Evolutionary conservation across 352 stramenopile genomes (phyloP).

Genomic region (Phytophthora vignae): DNA sequence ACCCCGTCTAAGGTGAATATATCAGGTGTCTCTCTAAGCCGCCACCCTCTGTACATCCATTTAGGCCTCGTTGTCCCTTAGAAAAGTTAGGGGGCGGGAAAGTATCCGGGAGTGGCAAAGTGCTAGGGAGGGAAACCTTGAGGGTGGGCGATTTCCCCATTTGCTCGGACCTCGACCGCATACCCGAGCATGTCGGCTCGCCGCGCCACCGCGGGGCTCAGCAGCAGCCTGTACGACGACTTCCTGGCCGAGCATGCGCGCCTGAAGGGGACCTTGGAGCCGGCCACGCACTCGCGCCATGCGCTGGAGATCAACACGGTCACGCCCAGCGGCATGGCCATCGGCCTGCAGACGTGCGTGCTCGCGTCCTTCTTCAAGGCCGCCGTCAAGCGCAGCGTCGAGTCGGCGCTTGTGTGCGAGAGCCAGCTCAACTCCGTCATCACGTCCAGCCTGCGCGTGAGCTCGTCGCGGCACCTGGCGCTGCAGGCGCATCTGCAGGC

Average conservation of each 20-base stretch:
- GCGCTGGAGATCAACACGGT: constrained; percentile 55
- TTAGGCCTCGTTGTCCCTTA: no score
- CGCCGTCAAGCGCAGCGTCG: constrained; percentile 71
- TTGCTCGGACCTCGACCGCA: no score
- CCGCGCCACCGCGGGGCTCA: constrained; percentile 55
- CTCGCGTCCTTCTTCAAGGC: constrained; percentile 78
- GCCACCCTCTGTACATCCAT: no score
- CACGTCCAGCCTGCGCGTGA: constrained; percentile 67
- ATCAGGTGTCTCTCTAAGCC: no score
- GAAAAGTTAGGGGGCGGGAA: no score
- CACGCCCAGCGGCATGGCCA: constrained; percentile 59
- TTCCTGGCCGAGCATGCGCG: constrained; percentile 66
- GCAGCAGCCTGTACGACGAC: constrained; percentile 72
- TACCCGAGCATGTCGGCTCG: constrained; percentile 27
- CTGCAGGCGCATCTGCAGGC: constrained; percentile 74
- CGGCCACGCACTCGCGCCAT: constrained; percentile 59
- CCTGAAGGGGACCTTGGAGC: constrained; percentile 52
- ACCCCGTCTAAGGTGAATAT: no score
- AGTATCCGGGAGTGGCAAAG: no score
- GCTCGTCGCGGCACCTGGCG: constrained; percentile 72
- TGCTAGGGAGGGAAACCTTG: no score
- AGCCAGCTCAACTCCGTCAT: constrained; percentile 75
- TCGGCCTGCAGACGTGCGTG: constrained; percentile 65
- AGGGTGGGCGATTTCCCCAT: no score
- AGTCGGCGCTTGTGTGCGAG: constrained; percentile 70